These are phyloP conservation scores for Quercus dentata DNA, from an alignment of 306 rosid genomes.

Conservation along the genomic window DNA sequence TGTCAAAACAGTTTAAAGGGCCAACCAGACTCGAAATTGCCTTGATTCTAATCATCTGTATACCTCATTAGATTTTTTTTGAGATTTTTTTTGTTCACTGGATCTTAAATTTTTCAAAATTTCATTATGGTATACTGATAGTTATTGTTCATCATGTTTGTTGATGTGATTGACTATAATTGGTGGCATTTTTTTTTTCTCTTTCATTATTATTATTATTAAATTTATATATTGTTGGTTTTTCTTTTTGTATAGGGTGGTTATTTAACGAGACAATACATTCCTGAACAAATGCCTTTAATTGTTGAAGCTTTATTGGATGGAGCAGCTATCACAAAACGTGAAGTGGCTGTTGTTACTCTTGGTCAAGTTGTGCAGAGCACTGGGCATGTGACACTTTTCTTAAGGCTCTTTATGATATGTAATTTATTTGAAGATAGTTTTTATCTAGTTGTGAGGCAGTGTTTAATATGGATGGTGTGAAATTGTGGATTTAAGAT, in stretches of 20 bases:
- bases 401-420: neutral
- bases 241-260: slow-evolving; percentile 60
- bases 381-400: slow-evolving; percentile 66
- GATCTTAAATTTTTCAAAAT: neutral
- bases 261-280: slow-evolving; percentile 90
- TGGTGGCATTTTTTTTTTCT: neutral
- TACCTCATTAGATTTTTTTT: neutral
- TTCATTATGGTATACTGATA: slow-evolving; percentile 16
- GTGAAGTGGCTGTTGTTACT: slow-evolving; percentile 91
- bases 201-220: neutral
- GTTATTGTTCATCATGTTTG: neutral
- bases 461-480: neutral
- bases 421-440: neutral
- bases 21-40: no score
- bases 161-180: neutral
- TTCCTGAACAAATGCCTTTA: slow-evolving; percentile 96
- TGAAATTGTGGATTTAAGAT: neutral
- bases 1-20: no score
- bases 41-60: neutral
- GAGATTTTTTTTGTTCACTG: neutral
- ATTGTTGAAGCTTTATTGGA: slow-evolving; percentile 93
- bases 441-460: neutral
- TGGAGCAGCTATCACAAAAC: slow-evolving; percentile 88
- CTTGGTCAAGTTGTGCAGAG: slow-evolving; percentile 99
- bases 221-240: neutral